Conservation (phyloP, 2,329 filamentous ascomycete genomes). For the Cladosporium sp. region DNA sequence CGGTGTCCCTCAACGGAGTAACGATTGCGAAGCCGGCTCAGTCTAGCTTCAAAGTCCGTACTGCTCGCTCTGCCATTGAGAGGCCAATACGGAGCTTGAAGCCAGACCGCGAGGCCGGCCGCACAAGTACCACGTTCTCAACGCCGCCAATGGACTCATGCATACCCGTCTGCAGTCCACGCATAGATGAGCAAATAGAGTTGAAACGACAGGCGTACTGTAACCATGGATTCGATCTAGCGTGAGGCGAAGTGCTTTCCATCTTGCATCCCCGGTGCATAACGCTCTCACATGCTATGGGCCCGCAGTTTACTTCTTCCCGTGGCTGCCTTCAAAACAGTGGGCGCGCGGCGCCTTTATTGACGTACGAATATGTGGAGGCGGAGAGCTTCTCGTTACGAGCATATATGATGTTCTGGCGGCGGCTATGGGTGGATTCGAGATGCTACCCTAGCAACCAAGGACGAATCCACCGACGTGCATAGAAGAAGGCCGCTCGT, state of each 20-base stretch:
- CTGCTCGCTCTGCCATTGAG: no score
- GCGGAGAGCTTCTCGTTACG: slow-evolving; percentile 1
- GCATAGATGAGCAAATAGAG: slow-evolving; percentile 10
- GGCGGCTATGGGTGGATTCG: background rate
- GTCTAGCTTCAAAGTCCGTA: background rate
- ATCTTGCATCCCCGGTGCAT: slow-evolving; percentile 14
- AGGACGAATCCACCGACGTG: slow-evolving; percentile 10
- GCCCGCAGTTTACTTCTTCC: background rate
- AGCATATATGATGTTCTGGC: slow-evolving; percentile 1
- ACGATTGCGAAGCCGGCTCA: background rate
- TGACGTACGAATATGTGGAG: slow-evolving; percentile 11
- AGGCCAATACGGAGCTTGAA: no score
- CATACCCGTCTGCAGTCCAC: background rate
- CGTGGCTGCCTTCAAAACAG: background rate
- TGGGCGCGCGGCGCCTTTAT: background rate
- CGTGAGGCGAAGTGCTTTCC: slow-evolving; percentile 13
- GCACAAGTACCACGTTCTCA: slow-evolving; percentile 3
- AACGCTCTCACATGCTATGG: slow-evolving; percentile 10
- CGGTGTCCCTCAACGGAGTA: background rate
- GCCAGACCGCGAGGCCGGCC: background rate
- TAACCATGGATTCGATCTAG: background rate
- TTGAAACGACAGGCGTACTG: slow-evolving; percentile 5
- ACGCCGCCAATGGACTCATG: slow-evolving; percentile 5
- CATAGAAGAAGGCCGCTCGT: slow-evolving; percentile 4
- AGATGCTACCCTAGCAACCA: slow-evolving; percentile 5